These are phyloP conservation scores for Trichoderma semiorbis DNA, from an alignment of 2,329 filamentous ascomycete genomes.

Conservation along the genomic window DNA sequence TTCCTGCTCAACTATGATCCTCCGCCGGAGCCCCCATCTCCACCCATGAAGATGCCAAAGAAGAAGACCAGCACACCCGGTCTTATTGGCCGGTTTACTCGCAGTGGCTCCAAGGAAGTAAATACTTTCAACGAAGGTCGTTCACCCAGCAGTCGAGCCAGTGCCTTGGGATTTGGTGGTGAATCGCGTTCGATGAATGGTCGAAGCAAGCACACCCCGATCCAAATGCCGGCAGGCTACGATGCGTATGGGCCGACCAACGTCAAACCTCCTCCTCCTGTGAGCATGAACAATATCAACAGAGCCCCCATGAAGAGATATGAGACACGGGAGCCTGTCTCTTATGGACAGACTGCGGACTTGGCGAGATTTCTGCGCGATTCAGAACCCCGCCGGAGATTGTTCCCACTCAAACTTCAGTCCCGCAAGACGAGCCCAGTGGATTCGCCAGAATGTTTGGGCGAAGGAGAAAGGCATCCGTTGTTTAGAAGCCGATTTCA, in stretches of 20 bases:
- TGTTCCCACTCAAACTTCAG: conserved; percentile 23
- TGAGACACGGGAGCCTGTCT: conserved; percentile 52
- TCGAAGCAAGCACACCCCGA: conserved; percentile 49
- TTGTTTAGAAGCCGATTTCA: conserved; percentile 24
- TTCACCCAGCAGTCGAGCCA: conserved; percentile 40
- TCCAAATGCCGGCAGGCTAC: conserved; percentile 47
- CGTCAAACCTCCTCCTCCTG: conserved; percentile 24
- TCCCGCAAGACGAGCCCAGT: conserved; percentile 37
- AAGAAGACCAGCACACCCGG: conserved; percentile 64
- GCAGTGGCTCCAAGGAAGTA: conserved; percentile 29
- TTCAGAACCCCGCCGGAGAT: conserved; percentile 58
- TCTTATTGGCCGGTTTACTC: conserved; percentile 57
- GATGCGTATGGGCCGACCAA: conserved; percentile 39
- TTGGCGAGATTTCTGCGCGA: conserved; percentile 70
- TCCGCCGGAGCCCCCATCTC: conserved; percentile 48
- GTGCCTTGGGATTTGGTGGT: conserved; percentile 21
- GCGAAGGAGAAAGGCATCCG: conserved; percentile 46
- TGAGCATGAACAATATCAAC: conserved; percentile 38
- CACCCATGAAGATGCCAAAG: conserved; percentile 37
- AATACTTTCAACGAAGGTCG: conserved; percentile 29
- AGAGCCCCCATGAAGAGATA: conserved; percentile 56
- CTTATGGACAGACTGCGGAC: conserved; percentile 58
- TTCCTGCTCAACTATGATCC: conserved; percentile 70
- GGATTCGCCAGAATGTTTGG: conserved; percentile 48
- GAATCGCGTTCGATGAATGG: conserved; percentile 16